phyloP scores from a whole-genome alignment of 1,284 basidiomycete species.

The Cutaneotrichosporon dermatis region DNA sequence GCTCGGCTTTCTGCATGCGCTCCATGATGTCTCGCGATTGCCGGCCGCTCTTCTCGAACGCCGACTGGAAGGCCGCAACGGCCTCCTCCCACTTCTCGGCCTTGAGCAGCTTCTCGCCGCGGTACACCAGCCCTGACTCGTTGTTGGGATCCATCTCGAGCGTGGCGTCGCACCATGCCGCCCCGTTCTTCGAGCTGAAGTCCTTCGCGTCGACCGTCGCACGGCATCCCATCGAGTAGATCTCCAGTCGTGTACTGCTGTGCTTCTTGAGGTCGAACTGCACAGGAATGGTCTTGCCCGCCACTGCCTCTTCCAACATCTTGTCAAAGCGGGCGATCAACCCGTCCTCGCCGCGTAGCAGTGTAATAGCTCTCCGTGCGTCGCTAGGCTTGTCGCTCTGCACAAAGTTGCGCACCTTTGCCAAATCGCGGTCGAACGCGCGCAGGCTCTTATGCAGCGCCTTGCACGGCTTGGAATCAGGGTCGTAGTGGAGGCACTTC shows the following conservation, averaged over 20 bases:
- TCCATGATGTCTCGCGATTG: conserved; percentile 68
- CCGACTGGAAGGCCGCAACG: conserved; percentile 68
- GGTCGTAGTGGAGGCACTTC: conserved; percentile 86
- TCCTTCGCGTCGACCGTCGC: conserved; percentile 62
- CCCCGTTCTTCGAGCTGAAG: conserved; percentile 52
- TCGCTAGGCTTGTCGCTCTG: conserved; percentile 57
- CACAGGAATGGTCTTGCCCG: conserved; percentile 45
- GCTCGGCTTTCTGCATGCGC: conserved; percentile 75
- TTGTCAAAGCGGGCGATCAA: conserved; percentile 65
- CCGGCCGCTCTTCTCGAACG: conserved; percentile 75
- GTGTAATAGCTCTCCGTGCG: conserved; percentile 53
- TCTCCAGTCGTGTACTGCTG: conserved; percentile 54
- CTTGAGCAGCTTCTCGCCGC: conserved; percentile 66
- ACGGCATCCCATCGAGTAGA: conserved; percentile 69
- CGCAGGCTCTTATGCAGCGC: conserved; percentile 71
- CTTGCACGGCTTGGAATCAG: conserved; percentile 82
- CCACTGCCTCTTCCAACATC: conserved; percentile 57
- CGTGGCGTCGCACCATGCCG: conserved; percentile 66
- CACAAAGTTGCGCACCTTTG: conserved; percentile 67
- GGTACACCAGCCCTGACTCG: conserved; percentile 59
- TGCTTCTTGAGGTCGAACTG: conserved; percentile 53
- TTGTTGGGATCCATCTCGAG: conserved; percentile 56
- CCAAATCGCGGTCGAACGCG: conserved; percentile 69
- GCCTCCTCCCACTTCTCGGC: conserved; percentile 87
- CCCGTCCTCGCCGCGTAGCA: conserved; percentile 58